Percentiles rank a stretch among this genome's conserved stretches.
These are phyloP conservation scores for Pseudozyma thailandica DNA, from an alignment of 1,284 basidiomycete species.

Conservation along the genomic window DNA sequence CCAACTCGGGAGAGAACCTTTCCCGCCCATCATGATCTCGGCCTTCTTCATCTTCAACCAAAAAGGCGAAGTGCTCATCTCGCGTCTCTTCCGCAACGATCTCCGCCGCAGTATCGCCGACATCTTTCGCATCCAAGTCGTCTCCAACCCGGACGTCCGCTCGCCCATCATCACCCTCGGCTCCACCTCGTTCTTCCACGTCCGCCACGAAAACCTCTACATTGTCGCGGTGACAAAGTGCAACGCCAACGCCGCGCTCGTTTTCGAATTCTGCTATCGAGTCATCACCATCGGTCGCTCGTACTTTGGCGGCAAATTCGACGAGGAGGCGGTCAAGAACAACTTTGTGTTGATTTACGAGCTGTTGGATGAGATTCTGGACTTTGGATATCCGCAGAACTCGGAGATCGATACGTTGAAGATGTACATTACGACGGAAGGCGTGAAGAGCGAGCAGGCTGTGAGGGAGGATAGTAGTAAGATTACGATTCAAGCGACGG, in stretches of 20 bases:
- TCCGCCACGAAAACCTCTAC: conserved; percentile 92
- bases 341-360: conserved; percentile 76
- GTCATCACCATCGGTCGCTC: conserved; percentile 92
- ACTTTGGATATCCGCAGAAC: conserved; percentile 99
- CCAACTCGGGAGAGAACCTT: neutral
- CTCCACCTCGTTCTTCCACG: conserved; percentile 97
- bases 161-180: conserved; percentile 98
- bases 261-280: conserved; percentile 97
- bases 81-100: conserved; percentile 63
- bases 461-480: conserved; percentile 90
- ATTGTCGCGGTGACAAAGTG: conserved; percentile 95
- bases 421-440: conserved; percentile 97
- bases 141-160: conserved; percentile 93
- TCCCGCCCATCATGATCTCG: conserved; percentile 70
- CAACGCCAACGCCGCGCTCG: conserved; percentile 95
- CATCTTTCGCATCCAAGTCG: conserved; percentile 79
- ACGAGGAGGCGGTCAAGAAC: conserved; percentile 95
- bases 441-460: conserved; percentile 82
- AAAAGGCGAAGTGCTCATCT: conserved; percentile 80
- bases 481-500: conserved; percentile 95
- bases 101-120: conserved; percentile 64
- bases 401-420: conserved; percentile 97
- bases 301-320: conserved; percentile 97
- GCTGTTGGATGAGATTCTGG: conserved; percentile 78
- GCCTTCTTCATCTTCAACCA: conserved; percentile 98